Evolutionary conservation across 2,329 filamentous ascomycete genomes (phyloP), one percentile per base, ranked within the genome.

Genomic region (Meredithiella fracta): DNA sequence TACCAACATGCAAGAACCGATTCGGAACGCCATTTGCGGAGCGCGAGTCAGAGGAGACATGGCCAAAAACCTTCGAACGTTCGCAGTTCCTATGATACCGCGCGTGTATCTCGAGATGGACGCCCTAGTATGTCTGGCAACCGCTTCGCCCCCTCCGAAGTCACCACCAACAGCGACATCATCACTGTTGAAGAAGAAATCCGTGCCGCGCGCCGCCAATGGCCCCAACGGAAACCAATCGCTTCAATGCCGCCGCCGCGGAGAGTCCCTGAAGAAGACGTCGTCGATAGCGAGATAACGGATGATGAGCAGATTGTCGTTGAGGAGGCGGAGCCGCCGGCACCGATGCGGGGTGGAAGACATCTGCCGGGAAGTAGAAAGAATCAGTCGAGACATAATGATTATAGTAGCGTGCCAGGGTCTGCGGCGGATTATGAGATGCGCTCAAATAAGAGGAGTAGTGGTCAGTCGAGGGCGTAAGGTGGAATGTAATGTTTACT

Each of bases 1-100:
- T 56, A 52, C 22, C 40, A 25, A 17, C 57, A 58, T 25, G 31
- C 54, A 20, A 38, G 42, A n/a, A 53, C 57, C 14, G 53, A 55
- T 17, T 47, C 34, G 1, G 53, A 55, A 37, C 14, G 44, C 8
- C 57, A 52, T 17, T 26, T 56, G 23, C 49, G 34, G 20, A 38
- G 34, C 25, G 44, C 23, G 38, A 44, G 34, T n/a, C 44, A 49
- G 38, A 25, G 31, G 9, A 25, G 44, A 17, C 54, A 51, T 31
- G 20, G 37, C 4, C 44, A 23, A 8, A 52, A 53, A 38, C 38
- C 49, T 11, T 47, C 55, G 20, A 47, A 53, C 23, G 20, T 26
- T 5, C 17, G 50, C 14, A n/a, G 40, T 22, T 56, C 55, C 7
- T 40, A 56, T 37, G 26, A 56, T 42, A 40, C 38, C 29, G 25